Percentiles rank a stretch among this genome's conserved stretches.
These are phyloP conservation scores for Podila minutissima DNA, from an alignment of 192 early-diverging fungal genomes.

Conservation along the genomic window DNA sequence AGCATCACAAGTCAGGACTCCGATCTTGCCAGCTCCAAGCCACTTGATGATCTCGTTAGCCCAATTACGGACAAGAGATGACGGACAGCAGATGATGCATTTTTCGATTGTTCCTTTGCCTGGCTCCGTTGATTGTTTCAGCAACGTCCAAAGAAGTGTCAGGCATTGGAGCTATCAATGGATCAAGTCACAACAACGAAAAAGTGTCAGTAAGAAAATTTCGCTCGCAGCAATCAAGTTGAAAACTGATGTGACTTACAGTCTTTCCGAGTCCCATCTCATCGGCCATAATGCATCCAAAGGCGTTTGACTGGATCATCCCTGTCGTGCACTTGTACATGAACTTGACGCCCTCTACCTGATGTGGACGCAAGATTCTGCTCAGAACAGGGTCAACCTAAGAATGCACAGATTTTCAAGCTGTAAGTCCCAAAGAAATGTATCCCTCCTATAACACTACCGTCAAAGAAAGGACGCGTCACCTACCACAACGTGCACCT, in stretches of 20 bases:
- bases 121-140: constrained; percentile 87
- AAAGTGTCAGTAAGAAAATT: neutral
- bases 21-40: constrained; percentile 86
- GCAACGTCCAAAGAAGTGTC: constrained; percentile 95
- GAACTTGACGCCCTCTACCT: constrained; percentile 96
- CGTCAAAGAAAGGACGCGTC: neutral
- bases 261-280: constrained; percentile 96
- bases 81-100: constrained; percentile 96
- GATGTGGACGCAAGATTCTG: constrained; percentile 91
- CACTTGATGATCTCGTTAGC: constrained; percentile 96
- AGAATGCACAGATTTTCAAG: neutral
- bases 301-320: constrained; percentile 72
- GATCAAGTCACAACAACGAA: too few relatives aligned
- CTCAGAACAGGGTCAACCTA: constrained; percentile 84
- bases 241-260: constrained; percentile 57
- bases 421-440: neutral
- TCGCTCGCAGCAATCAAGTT: neutral
- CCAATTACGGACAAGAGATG: constrained; percentile 97
- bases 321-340: constrained; percentile 96
- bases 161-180: constrained; percentile 82
- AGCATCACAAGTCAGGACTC: constrained; percentile 89
- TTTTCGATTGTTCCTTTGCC: constrained; percentile 97
- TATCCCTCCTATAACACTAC: neutral
- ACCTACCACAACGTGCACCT: constrained; percentile 78
- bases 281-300: constrained; percentile 99